Percentiles rank a stretch among this genome's conserved stretches.
These are phyloP conservation scores for Hypoxylon intermedium DNA, from an alignment of 495 filamentous ascomycete genomes.

Conservation along the genomic window DNA sequence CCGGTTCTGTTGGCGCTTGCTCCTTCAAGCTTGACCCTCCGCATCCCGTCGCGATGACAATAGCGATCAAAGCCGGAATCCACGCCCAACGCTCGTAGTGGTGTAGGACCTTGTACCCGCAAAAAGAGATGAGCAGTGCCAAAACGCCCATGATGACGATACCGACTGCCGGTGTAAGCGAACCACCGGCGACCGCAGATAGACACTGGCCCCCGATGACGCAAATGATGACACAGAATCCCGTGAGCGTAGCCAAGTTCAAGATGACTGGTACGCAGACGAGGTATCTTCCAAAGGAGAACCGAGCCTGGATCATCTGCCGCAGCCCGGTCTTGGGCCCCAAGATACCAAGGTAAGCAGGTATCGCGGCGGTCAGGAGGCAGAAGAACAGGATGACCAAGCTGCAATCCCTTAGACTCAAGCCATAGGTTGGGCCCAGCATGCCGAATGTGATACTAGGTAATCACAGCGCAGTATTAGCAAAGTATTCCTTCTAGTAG, in stretches of 20 bases:
- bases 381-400: conserved; percentile 65
- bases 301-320: conserved; percentile 64
- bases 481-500: not conserved
- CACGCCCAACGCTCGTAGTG: conserved; percentile 68
- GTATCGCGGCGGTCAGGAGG: conserved; percentile 54
- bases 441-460: conserved; percentile 63
- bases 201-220: conserved; percentile 58
- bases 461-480: conserved; percentile 39
- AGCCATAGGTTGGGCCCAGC: conserved; percentile 58
- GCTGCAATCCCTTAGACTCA: conserved; percentile 55
- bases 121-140: conserved; percentile 63
- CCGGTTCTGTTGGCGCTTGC: conserved; percentile 41
- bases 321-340: conserved; percentile 61
- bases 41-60: conserved; percentile 54
- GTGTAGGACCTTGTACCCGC: conserved; percentile 65
- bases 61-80: conserved; percentile 61
- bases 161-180: conserved; percentile 53
- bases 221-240: conserved; percentile 57
- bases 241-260: conserved; percentile 57
- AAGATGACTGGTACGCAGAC: conserved; percentile 56
- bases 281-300: conserved; percentile 58
- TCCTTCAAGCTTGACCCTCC: conserved; percentile 45
- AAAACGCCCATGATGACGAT: conserved; percentile 62
- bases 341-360: conserved; percentile 60
- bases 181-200: conserved; percentile 58